phyloP scores from a whole-genome alignment of 2,329 filamentous ascomycete species.

The Pyrenophora teres region DNA sequence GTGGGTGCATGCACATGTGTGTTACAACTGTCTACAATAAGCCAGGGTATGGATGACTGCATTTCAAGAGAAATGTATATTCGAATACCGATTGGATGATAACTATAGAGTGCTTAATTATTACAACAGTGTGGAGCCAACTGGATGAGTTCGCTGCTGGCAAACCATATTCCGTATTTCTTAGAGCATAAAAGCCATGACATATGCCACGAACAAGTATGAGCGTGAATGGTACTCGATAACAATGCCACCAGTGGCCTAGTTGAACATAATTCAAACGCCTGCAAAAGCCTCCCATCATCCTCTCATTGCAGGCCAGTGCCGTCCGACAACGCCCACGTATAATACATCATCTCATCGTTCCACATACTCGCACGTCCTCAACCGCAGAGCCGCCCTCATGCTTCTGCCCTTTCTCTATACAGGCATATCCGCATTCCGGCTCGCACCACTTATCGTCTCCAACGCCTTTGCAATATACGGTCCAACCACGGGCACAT shows the following conservation, averaged over 20 bases:
- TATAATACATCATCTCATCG: conserved; percentile 3
- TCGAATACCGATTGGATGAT: too few relatives aligned
- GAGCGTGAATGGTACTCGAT: too few relatives aligned
- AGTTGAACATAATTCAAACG: background rate
- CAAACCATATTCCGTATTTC: too few relatives aligned
- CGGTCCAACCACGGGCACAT: conserved; percentile 82
- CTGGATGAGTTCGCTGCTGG: too few relatives aligned
- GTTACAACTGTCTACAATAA: too few relatives aligned
- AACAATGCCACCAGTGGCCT: too few relatives aligned
- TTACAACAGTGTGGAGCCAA: too few relatives aligned
- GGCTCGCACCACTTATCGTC: conserved; percentile 16
- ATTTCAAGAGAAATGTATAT: background rate
- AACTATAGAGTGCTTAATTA: too few relatives aligned
- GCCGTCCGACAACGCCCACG: background rate
- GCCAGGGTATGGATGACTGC: background rate
- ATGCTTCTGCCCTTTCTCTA: background rate
- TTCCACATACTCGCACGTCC: too few relatives aligned
- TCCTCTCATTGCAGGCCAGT: background rate
- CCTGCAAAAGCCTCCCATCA: background rate
- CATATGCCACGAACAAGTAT: too few relatives aligned
- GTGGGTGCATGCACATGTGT: too few relatives aligned
- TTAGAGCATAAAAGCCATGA: too few relatives aligned
- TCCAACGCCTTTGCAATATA: conserved; percentile 76
- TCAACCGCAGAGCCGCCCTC: background rate
- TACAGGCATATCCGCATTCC: conserved; percentile 20